Conservation (phyloP, 78 protist species). For the Capsaspora owczarzaki region DNA sequence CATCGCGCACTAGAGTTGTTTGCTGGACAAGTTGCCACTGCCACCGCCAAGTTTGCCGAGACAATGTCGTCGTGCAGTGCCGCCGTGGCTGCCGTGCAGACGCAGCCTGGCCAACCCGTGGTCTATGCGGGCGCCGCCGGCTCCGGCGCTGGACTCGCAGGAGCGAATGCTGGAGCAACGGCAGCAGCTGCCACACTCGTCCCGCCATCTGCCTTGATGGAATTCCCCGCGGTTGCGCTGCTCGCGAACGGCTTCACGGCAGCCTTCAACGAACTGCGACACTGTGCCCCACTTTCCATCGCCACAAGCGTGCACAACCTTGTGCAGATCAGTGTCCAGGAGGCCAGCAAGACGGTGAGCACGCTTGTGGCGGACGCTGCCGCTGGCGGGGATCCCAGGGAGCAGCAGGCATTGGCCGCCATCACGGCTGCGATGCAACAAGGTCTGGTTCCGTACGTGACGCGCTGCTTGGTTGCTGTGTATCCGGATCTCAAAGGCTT, state of each 20-base stretch:
- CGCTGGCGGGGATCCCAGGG: too few relatives aligned
- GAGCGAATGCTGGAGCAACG: not conserved
- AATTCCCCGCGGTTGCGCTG: constrained; percentile 13
- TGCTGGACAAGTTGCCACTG: not conserved
- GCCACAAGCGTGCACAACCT: not conserved
- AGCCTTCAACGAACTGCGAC: constrained; percentile 20
- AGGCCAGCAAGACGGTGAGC: too few relatives aligned
- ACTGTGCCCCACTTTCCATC: constrained; percentile 10
- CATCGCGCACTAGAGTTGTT: not conserved
- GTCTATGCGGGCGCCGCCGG: too few relatives aligned
- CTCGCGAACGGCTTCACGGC: constrained; percentile 12
- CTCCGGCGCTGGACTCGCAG: too few relatives aligned
- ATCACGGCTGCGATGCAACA: too few relatives aligned
- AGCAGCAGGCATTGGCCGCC: too few relatives aligned
- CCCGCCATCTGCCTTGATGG: constrained; percentile 11
- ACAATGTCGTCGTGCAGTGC: not conserved
- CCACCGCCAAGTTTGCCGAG: not conserved
- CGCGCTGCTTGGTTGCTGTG: too few relatives aligned
- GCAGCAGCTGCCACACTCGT: not conserved
- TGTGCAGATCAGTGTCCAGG: too few relatives aligned
- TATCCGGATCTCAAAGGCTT: too few relatives aligned
- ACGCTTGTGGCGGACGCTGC: too few relatives aligned
- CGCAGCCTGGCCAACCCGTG: too few relatives aligned
- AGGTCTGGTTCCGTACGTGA: too few relatives aligned
- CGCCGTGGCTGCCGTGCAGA: not conserved